Conservation (phyloP, 148 eudicot species). For the Dianthus caryophyllus region DNA sequence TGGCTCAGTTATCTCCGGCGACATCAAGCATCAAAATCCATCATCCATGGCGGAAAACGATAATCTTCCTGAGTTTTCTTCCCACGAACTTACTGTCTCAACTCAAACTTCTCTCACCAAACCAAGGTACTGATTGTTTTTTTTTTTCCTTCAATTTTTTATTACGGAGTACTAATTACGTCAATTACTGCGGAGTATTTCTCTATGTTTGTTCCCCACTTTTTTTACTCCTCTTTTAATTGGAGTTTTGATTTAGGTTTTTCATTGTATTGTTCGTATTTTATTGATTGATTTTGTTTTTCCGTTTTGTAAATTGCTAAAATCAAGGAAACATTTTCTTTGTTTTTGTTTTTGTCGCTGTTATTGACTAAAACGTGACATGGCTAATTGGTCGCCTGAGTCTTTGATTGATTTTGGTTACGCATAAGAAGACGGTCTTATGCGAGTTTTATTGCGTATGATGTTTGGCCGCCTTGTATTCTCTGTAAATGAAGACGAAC, state of each 20-base stretch:
- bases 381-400: too few relatives aligned
- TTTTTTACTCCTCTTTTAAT: not conserved
- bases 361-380: too few relatives aligned
- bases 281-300: not conserved
- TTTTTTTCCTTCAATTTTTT: too few relatives aligned
- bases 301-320: not conserved
- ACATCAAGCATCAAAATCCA: not conserved
- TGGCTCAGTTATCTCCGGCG: not conserved
- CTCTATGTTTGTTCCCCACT: too few relatives aligned
- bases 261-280: not conserved
- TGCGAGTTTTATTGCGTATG: too few relatives aligned
- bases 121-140: constrained; percentile 36
- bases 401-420: too few relatives aligned
- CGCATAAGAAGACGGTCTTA: too few relatives aligned
- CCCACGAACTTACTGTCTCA: constrained; percentile 26
- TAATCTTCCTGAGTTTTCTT: constrained; percentile 36
- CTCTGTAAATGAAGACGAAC: not conserved
- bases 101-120: constrained; percentile 42
- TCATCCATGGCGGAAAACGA: constrained; percentile 40
- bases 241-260: not conserved
- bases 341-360: not conserved
- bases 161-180: too few relatives aligned
- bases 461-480: too few relatives aligned
- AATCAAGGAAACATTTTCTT: not conserved
- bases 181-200: too few relatives aligned